Conservation (phyloP, 768 basidiomycete species). For the Rhodotorula graminis region DNA sequence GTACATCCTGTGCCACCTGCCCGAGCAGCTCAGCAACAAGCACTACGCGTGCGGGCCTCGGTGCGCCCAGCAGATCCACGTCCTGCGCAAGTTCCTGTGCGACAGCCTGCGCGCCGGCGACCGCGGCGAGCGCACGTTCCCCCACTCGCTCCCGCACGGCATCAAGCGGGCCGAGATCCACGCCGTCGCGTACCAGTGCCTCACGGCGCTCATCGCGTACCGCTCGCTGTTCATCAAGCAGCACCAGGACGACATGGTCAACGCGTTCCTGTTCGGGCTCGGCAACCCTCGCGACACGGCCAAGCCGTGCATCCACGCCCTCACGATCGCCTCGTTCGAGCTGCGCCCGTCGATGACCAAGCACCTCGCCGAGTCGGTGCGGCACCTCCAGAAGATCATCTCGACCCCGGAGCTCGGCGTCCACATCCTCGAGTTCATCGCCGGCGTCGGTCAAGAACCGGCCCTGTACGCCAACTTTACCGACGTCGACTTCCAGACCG, state of each 20-base stretch:
- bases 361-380: conserved; percentile 70
- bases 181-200: conserved; percentile 76
- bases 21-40: conserved; percentile 87
- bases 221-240: conserved; percentile 64
- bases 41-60: conserved; percentile 91
- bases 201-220: conserved; percentile 85
- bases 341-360: conserved; percentile 74
- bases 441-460: conserved; percentile 74
- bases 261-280: conserved; percentile 50
- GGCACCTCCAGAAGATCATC: conserved; percentile 88
- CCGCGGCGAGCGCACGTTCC: conserved; percentile 51
- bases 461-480: conserved; percentile 83
- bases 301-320: conserved; percentile 82
- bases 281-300: conserved; percentile 52
- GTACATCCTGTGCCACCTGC: conserved; percentile 84
- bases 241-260: conserved; percentile 49
- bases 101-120: conserved; percentile 59
- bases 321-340: conserved; percentile 83
- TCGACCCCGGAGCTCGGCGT: conserved; percentile 86
- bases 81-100: conserved; percentile 65
- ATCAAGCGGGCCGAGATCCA: conserved; percentile 74
- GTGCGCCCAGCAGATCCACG: conserved; percentile 60
- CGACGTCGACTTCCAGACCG: conserved; percentile 81
- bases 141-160: conserved; percentile 43
- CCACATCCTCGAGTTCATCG: conserved; percentile 90